These are phyloP conservation scores for Xylaria sp. DNA, from an alignment of 495 filamentous ascomycete genomes.

Conservation along the genomic window DNA sequence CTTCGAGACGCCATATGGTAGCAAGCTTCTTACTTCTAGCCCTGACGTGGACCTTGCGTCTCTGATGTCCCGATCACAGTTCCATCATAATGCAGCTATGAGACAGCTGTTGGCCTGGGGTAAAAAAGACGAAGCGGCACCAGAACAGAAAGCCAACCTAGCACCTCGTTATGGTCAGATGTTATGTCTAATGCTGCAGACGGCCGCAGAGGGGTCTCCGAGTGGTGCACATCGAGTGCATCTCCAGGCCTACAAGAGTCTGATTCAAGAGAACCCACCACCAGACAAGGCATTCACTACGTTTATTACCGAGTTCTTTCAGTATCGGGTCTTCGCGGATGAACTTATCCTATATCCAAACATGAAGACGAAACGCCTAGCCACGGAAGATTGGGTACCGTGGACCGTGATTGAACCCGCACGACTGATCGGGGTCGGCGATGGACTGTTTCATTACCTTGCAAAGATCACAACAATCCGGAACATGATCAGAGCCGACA, in stretches of 20 bases:
- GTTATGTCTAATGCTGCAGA: conserved; percentile 81
- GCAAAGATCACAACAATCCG: conserved; percentile 81
- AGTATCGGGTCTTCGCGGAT: conserved; percentile 86
- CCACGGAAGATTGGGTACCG: conserved; percentile 68
- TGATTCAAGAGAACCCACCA: conserved; percentile 68
- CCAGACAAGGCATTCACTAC: conserved; percentile 70
- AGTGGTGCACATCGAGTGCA: conserved; percentile 82
- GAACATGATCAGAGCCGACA: conserved; percentile 74
- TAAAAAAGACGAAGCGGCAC: conserved; percentile 43
- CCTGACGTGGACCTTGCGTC: conserved; percentile 50
- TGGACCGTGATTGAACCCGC: conserved; percentile 78
- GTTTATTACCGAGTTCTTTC: conserved; percentile 92
- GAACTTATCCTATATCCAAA: conserved; percentile 75
- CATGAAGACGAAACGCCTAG: conserved; percentile 56
- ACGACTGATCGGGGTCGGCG: conserved; percentile 82
- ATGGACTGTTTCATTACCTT: conserved; percentile 82
- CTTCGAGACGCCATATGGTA: conserved; percentile 57
- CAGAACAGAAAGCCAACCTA: conserved; percentile 56
- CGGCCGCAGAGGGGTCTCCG: conserved; percentile 78
- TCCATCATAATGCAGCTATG: conserved; percentile 68
- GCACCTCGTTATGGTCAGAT: conserved; percentile 77
- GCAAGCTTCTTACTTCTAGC: conserved; percentile 52
- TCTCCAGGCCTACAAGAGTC: conserved; percentile 74
- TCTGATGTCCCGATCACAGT: conserved; percentile 56
- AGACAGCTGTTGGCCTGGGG: conserved; percentile 60